Evolutionary conservation across 2,329 filamentous ascomycete species (phyloP).

Genomic region (Neonectria hederae): DNA sequence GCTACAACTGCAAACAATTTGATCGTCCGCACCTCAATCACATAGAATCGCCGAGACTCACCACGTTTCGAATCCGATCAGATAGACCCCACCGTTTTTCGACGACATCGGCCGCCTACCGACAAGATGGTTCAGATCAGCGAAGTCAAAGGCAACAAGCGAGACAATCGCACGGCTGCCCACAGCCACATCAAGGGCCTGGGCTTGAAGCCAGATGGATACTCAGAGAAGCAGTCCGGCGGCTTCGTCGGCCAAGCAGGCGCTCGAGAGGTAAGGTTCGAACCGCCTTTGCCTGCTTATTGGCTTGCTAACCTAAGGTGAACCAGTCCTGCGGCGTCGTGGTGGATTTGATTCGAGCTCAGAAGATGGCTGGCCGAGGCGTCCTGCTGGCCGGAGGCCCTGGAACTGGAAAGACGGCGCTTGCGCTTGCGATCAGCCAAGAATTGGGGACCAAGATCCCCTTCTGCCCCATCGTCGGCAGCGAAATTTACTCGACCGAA

Average conservation of each 20-base stretch:
- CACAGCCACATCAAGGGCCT: constrained; percentile 98
- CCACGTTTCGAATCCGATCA: constrained; percentile 8
- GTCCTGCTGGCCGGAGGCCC: constrained; percentile 94
- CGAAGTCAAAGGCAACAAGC: constrained; percentile 92
- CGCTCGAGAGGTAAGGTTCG: constrained; percentile 79
- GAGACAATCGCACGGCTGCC: constrained; percentile 94
- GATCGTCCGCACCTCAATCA: constrained; percentile 14
- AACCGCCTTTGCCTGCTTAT: background rate
- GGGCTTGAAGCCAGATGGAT: constrained; percentile 85
- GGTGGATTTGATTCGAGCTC: constrained; percentile 92
- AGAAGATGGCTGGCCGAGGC: constrained; percentile 97
- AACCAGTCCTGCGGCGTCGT: constrained; percentile 91
- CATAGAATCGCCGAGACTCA: constrained; percentile 15
- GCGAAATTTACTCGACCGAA: constrained; percentile 96
- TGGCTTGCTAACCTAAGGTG: constrained; percentile 31
- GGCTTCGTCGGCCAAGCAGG: constrained; percentile 91
- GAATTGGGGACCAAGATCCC: constrained; percentile 98
- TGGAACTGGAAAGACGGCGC: constrained; percentile 95
- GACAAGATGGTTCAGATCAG: constrained; percentile 85
- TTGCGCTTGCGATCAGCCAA: constrained; percentile 94
- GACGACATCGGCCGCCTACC: constrained; percentile 40
- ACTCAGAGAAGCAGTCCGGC: constrained; percentile 78
- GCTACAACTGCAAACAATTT: constrained; percentile 30
- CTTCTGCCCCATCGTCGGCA: constrained; percentile 97
- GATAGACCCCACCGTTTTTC: constrained; percentile 14